A percentile compares a stretch with the other conserved stretches of the same genome.
Evolutionary conservation across 306 rosid genomes (phyloP).

Genomic region (Gastrolobium bilobum): DNA sequence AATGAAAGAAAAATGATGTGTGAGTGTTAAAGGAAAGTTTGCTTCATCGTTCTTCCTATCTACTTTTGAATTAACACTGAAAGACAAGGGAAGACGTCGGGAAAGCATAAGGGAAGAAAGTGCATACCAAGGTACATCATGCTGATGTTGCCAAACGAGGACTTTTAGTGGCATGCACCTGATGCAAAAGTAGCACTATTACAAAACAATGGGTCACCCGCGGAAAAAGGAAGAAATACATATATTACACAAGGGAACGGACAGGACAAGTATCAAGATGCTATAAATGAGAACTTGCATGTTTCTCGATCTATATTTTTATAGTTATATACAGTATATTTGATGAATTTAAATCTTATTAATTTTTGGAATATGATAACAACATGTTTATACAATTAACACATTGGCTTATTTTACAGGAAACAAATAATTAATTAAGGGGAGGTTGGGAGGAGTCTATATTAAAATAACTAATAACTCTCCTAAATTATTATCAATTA

Average conservation of each 20-base stretch:
- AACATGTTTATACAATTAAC: background rate
- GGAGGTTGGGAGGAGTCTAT: background rate
- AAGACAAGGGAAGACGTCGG: background rate
- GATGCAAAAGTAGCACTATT: slow-evolving; percentile 1
- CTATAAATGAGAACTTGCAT: background rate
- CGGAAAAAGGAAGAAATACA: background rate
- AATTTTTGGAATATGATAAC: background rate
- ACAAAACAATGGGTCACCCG: background rate
- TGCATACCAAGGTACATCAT: slow-evolving; percentile 4
- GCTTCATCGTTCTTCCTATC: background rate
- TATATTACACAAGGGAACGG: background rate
- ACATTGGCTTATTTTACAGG: background rate
- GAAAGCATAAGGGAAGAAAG: background rate
- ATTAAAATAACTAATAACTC: slow-evolving; percentile 2
- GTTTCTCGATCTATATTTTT: background rate
- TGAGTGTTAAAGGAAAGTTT: background rate
- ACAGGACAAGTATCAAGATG: background rate
- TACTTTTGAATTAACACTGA: slow-evolving; percentile 38
- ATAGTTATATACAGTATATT: background rate
- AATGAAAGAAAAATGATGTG: background rate
- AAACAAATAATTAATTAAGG: slow-evolving; percentile 14
- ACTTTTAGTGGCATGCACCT: slow-evolving; percentile 28
- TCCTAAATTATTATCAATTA: slow-evolving; percentile 10
- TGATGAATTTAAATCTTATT: background rate
- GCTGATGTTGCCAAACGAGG: background rate